Base-by-base conservation (phyloP, 2,329 filamentous ascomycete genomes). In the Keithomyces neogunnii region DNA sequence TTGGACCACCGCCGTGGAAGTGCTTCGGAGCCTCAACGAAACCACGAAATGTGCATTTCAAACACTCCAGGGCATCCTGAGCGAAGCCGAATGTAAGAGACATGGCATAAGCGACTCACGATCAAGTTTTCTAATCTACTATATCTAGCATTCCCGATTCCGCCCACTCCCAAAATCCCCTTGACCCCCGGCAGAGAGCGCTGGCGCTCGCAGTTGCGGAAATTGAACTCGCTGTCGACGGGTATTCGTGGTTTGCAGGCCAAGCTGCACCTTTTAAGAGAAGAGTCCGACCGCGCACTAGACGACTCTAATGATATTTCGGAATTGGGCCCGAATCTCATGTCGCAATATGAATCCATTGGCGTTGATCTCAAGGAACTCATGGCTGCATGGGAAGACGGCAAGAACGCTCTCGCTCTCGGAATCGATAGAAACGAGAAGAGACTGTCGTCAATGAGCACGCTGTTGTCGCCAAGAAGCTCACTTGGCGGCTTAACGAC, bases 301-400 rank as follows among this genome's bases (percentile, higher is more conserved):
- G 88, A 95, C 61, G 83, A 86, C 59, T 83, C 87, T 38, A 76
- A 77, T 53, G 82, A 85, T 59, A 81, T 88, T 19, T 81, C 82
- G 3, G 88, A 95, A 57, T 78, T 96, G 13, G 89, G 88, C 0
- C 80, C 85, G 1, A 84, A 83, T 55, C 76, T 97, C 39, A 85
- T 96, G 77, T 72, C 84, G 28, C 93, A 97, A 62, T 99, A 97
- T 67, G 93, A 99, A 51, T 92, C 90, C 4, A 95, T 99, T 56
- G 93, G 93, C 3, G 77, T 84, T 30, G 93, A 99, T 62, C 76
- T 99, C 44, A 86, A 86, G 64, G 80, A 85, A 43, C 72, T 96
- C 47, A 82, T 91, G 68, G 78, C 86, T 56, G 87, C 89, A 56
- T 96, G 91, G 91, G 89, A 95, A 61, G 81, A 86, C 49, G 93